Base-by-base conservation (phyloP, 805 yeast genomes). In the Tetrapisispora arboricola region DNA sequence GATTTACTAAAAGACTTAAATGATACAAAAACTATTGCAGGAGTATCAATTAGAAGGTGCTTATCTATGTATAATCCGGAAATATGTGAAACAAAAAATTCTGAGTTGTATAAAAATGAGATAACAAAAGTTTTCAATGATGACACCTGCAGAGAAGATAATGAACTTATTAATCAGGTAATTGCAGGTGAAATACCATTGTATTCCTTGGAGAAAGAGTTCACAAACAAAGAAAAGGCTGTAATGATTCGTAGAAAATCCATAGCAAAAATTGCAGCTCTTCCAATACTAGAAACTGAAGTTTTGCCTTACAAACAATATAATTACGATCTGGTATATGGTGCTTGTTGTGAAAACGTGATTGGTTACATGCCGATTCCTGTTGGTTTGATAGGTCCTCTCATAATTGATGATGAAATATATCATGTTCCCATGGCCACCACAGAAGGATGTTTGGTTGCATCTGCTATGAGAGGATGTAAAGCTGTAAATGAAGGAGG, bases 341-440 rank as follows among this genome's bases (percentile, higher is more conserved):
- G 98, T 44, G 96, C 98, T 6, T 92, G 99, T 67, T 92, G 99
- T 69, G 99, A 92, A 62, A 92, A 92, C 57, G 99, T 92, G 43
- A 82, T 92, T 61, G 99, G 99, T 18, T 92, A 71, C 60, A 76
- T 90, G 78, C 99, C 98, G 20, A 61, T 92, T 31, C 99, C 99
- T 6, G 85, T 92, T 43, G 99, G 99, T 62, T 80, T 92, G 57
- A 96, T 96, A 19, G 99, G 99, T 39, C 99, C 99, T 6, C 65
- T 92, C 59, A 70, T 84, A 40, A 84, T 92, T 53, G 97, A 92
- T 62, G 92, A 88, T 38, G 76, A 72, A 48, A 78, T 94, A 35
- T 82, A 73, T 60, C 95, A 87, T 64, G 79, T 92, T 50, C 99
- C 99, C 30, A 86, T 92, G 95, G 99, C 99, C 18, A 92, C 99